Percentiles rank a stretch among this genome's conserved stretches.
phyloP scores from a whole-genome alignment of 1,139 yeast species.

The Taphrina confusa region DNA sequence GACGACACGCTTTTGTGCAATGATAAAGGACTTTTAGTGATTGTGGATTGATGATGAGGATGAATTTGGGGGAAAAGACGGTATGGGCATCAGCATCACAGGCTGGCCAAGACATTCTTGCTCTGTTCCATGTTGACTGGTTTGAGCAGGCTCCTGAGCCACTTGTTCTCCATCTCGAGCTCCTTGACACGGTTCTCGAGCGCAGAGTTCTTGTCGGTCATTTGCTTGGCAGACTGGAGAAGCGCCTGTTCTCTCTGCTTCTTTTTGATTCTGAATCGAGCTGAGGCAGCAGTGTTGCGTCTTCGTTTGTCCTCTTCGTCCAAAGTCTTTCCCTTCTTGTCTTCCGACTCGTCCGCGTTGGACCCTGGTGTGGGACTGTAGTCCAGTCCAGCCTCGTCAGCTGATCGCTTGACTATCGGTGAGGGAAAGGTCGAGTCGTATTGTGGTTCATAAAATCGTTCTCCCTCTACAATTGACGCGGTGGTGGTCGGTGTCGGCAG shows the following conservation, averaged over 20 bases:
- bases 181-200: conserved; percentile 67
- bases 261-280: conserved; percentile 76
- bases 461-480: neutral
- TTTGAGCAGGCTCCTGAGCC: conserved; percentile 67
- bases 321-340: conserved; percentile 36
- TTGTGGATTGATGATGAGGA: no score
- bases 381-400: conserved; percentile 9
- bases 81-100: neutral
- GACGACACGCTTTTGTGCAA: conserved; percentile 3
- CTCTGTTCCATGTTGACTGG: conserved; percentile 24
- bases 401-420: conserved; percentile 1
- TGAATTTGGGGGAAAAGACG: no score
- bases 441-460: neutral
- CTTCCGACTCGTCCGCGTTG: conserved; percentile 3
- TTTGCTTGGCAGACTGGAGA: conserved; percentile 65
- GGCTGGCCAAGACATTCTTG: conserved; percentile 23
- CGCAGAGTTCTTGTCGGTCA: conserved; percentile 61
- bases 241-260: conserved; percentile 81
- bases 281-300: conserved; percentile 79
- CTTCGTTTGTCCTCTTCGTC: conserved; percentile 65
- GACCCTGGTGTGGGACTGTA: conserved; percentile 8
- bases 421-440: neutral
- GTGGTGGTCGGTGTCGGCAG: neutral
- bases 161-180: conserved; percentile 79
- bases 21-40: neutral